These are phyloP conservation scores for Chondrostereum purpureum DNA, from an alignment of 1,284 basidiomycete genomes.

Conservation along the genomic window DNA sequence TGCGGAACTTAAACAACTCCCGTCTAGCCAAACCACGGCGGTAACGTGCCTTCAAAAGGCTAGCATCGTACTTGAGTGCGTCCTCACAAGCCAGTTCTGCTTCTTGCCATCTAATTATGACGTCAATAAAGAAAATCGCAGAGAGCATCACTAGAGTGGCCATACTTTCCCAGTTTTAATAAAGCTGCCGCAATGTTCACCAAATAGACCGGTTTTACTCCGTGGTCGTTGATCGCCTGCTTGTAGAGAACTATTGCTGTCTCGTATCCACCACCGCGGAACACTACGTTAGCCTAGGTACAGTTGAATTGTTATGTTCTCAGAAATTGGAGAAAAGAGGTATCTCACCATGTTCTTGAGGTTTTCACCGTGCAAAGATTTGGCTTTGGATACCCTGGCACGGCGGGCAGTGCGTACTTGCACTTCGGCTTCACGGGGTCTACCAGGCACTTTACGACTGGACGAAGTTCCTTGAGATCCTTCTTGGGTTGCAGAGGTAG, in stretches of 20 bases:
- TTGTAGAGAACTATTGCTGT: conserved; percentile 21
- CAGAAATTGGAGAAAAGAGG: neutral
- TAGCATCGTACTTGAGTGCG: conserved; percentile 24
- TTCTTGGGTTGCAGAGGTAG: too few relatives aligned
- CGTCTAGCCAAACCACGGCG: conserved; percentile 25
- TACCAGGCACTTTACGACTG: neutral
- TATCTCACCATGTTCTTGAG: neutral
- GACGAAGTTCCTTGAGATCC: too few relatives aligned
- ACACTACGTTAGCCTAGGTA: conserved; percentile 27
- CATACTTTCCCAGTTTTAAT: conserved; percentile 25
- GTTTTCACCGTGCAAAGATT: too few relatives aligned
- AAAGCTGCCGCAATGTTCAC: conserved; percentile 27
- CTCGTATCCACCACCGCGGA: conserved; percentile 22
- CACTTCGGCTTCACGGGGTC: neutral
- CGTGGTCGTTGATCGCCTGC: conserved; percentile 19
- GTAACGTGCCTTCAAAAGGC: conserved; percentile 25
- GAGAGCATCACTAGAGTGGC: too few relatives aligned
- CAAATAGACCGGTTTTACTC: conserved; percentile 22
- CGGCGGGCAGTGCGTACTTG: too few relatives aligned
- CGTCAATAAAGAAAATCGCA: neutral
- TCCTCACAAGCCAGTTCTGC: conserved; percentile 22
- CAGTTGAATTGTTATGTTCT: neutral
- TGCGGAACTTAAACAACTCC: conserved; percentile 10
- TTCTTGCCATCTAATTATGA: conserved; percentile 18
- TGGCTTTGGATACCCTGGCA: too few relatives aligned